Evolutionary conservation across 768 basidiomycete genomes (phyloP), one percentile per base, ranked within the genome.

Genomic region (Sarcodon aspratus): DNA sequence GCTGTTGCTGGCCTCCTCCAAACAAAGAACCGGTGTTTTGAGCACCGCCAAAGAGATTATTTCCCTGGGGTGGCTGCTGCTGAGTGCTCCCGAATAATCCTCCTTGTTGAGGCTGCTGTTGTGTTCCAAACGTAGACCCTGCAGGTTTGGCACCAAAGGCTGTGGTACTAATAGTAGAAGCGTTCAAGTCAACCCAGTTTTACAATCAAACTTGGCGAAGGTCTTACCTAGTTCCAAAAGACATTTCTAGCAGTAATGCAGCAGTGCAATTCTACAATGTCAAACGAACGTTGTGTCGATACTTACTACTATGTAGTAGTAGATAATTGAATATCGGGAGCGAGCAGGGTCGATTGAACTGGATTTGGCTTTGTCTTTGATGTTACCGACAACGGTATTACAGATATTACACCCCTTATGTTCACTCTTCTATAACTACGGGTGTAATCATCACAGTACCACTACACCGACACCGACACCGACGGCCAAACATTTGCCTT

Each of bases 401-500:
- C 7, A 42, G 17, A 15, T 42, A 15, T 42, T 42, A 15, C 15
- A 42, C 11, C 27, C 40, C 13, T 13, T 42, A 15, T n/a, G 5
- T 11, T 5, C 40, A 8, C 9, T 13, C 40, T 42, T 42, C 40
- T 13, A 42, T 11, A 27, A n/a, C 13, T 11, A 15, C 3, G 21
- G 21, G 21, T 27, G 21, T 27, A 5, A 27, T 27, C 21, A 27
- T 27, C 21, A 27, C 21, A 27, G 21, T 27, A 27, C 21, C 21
- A 27, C 21, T 1, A 18, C 37, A 18, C 17, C 5, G 13, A 18
- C 37, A 18, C 17, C 5, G 40, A 9, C 40, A 42, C 15, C 40
- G 5, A 27, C 40, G 27, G 40, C 40, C 3, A 5, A 5, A 9
- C 40, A 13, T 17, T 57, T 83, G 6, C 70, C 67, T 33, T 86